A percentile compares a stretch with the other conserved stretches of the same genome.
Evolutionary conservation across 768 basidiomycete genomes (phyloP).

Genomic region (Filobasidium wieringae): DNA sequence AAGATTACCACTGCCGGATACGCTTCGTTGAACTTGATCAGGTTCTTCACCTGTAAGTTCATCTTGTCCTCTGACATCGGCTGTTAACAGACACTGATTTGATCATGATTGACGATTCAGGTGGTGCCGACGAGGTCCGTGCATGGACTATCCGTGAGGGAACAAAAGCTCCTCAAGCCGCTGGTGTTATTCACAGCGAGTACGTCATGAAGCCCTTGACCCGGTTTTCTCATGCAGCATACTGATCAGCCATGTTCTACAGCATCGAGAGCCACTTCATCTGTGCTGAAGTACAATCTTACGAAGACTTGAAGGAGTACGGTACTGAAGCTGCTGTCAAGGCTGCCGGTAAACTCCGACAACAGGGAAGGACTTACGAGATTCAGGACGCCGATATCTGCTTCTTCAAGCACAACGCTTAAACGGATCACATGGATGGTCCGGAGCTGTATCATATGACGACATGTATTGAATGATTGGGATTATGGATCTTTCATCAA

Average conservation of each 20-base stretch:
- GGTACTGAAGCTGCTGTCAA: constrained; percentile 86
- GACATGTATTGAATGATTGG: no score
- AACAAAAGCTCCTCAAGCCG: constrained; percentile 90
- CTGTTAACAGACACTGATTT: not conserved
- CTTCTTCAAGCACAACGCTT: constrained; percentile 27
- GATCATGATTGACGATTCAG: no score
- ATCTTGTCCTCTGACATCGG: constrained; percentile 10
- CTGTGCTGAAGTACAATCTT: constrained; percentile 76
- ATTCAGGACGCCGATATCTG: constrained; percentile 35
- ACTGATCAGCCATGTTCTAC: constrained; percentile 57
- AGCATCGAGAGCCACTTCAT: constrained; percentile 85
- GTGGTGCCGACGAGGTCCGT: constrained; percentile 88
- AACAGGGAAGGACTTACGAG: constrained; percentile 80
- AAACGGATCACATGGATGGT: not conserved
- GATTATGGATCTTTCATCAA: no score
- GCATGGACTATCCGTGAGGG: constrained; percentile 95
- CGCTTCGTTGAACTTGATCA: constrained; percentile 55
- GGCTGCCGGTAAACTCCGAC: constrained; percentile 80
- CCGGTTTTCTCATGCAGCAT: not conserved
- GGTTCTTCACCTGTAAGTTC: constrained; percentile 98
- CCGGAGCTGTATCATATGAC: not conserved
- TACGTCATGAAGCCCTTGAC: not conserved
- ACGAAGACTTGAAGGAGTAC: constrained; percentile 76
- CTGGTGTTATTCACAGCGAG: constrained; percentile 84
- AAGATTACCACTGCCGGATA: constrained; percentile 82